A percentile compares a stretch with the other conserved stretches of the same genome.
Conservation (phyloP, 805 yeast species). For the Isabelozyma gotoi region DNA sequence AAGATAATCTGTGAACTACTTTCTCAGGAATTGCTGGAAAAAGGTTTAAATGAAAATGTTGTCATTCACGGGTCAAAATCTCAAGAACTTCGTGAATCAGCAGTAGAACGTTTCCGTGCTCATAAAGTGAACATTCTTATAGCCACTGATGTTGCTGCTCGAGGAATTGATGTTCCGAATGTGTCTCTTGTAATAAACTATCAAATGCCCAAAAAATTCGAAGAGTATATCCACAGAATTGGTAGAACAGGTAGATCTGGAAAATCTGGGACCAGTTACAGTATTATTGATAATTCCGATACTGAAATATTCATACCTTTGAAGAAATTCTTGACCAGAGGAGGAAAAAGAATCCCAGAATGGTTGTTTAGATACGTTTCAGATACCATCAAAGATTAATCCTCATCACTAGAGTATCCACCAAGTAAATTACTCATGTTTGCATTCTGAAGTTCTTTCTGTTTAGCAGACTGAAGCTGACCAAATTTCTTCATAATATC, state of each 20-base stretch:
- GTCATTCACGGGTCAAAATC: conserved; percentile 84
- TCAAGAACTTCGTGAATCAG: conserved; percentile 82
- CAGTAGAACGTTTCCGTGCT: conserved; percentile 57
- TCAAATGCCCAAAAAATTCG: conserved; percentile 77
- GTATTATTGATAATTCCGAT: conserved; percentile 66
- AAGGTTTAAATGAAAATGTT: conserved; percentile 46
- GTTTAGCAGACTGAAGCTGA: neutral
- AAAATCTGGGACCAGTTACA: conserved; percentile 67
- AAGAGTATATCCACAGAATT: conserved; percentile 86
- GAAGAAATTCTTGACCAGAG: conserved; percentile 45
- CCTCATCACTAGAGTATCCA: conserved; percentile 9
- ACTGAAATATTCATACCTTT: conserved; percentile 50
- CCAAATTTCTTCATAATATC: neutral
- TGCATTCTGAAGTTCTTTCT: neutral
- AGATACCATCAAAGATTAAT: conserved; percentile 1
- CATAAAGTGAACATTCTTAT: conserved; percentile 64
- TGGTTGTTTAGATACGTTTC: conserved; percentile 16
- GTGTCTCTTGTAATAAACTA: conserved; percentile 84
- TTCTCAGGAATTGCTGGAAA: conserved; percentile 44
- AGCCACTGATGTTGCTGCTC: conserved; percentile 94
- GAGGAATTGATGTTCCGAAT: conserved; percentile 91
- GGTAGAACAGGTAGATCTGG: conserved; percentile 99
- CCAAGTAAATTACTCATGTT: neutral
- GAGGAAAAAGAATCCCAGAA: conserved; percentile 28
- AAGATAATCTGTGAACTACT: conserved; percentile 72